These are phyloP conservation scores for Caryopteris hybrid DNA, from an alignment of 305 asterid species.

Conservation along the genomic window DNA sequence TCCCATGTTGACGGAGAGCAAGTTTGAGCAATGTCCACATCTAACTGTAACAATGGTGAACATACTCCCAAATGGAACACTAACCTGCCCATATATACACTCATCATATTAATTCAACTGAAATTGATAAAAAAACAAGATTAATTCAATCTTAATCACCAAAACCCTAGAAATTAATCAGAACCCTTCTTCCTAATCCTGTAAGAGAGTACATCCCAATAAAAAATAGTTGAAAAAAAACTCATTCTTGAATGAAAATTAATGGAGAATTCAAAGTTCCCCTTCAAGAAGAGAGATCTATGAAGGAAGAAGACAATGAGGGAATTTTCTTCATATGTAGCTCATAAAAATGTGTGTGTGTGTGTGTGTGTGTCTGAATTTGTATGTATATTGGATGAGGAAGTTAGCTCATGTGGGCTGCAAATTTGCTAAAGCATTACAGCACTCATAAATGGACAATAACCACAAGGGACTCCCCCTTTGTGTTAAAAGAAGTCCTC, in stretches of 20 bases:
- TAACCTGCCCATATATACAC: conserved; percentile 44
- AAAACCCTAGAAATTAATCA: conserved; percentile 20
- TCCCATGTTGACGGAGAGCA: conserved; percentile 72
- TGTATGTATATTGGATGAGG: neutral
- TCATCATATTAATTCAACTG: no score
- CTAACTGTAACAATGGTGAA: conserved; percentile 70
- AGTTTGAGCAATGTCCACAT: conserved; percentile 82
- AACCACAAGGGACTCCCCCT: conserved; percentile 11
- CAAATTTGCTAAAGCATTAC: no score
- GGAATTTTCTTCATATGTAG: neutral
- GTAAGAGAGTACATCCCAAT: neutral
- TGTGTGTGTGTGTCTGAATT: neutral
- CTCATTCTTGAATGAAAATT: neutral
- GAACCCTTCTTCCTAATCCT: neutral
- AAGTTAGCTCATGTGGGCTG: no score
- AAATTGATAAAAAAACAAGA: no score
- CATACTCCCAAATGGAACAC: conserved; percentile 70
- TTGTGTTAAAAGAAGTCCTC: conserved; percentile 18
- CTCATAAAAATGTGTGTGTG: neutral
- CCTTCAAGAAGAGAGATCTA: no score
- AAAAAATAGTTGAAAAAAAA: neutral
- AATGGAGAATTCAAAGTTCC: no score
- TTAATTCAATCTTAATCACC: neutral
- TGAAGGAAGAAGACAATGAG: neutral
- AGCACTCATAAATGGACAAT: conserved; percentile 24